These are phyloP conservation scores for Henckelia pumila DNA, from an alignment of 257 asterid species.

Conservation along the genomic window DNA sequence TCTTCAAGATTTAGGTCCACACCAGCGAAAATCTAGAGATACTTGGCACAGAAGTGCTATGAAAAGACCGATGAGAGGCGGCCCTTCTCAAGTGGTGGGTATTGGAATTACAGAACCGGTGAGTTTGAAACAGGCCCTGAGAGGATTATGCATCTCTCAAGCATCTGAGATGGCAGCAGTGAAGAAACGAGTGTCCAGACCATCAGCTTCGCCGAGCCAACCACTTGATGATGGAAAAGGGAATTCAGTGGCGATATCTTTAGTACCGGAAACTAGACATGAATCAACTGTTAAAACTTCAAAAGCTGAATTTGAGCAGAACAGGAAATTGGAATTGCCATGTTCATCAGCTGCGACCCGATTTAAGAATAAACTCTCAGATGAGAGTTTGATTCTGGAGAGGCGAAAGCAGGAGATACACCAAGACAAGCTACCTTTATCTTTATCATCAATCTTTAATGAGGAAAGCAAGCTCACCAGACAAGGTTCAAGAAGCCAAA, in stretches of 20 bases:
- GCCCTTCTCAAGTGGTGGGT: conserved; percentile 50
- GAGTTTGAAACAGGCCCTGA: conserved; percentile 85
- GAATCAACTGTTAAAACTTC: conserved; percentile 21
- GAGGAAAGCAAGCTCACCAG: conserved; percentile 30
- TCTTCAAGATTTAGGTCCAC: conserved; percentile 33
- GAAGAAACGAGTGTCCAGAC: conserved; percentile 57
- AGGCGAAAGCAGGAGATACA: conserved; percentile 28
- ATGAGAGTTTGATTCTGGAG: conserved; percentile 29
- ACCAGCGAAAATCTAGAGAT: conserved; percentile 33
- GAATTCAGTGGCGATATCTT: conserved; percentile 52
- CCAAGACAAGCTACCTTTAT: conserved; percentile 28
- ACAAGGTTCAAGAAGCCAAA: conserved; percentile 40
- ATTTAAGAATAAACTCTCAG: conserved; percentile 26
- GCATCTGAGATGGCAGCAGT: conserved; percentile 95
- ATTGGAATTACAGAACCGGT: conserved; percentile 67
- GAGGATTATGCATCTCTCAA: conserved; percentile 94
- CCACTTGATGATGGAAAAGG: conserved; percentile 35
- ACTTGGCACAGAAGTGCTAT: conserved; percentile 57
- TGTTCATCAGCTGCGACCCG: conserved; percentile 24
- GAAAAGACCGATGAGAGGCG: conserved; percentile 76
- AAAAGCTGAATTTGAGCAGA: conserved; percentile 28
- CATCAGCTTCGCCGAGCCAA: conserved; percentile 41
- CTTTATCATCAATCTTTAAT: conserved; percentile 30
- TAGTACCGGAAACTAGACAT: conserved; percentile 44
- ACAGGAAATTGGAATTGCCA: conserved; percentile 21